Evolutionary conservation across 2,329 filamentous ascomycete genomes (phyloP).

Genomic region (Neocucurbitaria cava): DNA sequence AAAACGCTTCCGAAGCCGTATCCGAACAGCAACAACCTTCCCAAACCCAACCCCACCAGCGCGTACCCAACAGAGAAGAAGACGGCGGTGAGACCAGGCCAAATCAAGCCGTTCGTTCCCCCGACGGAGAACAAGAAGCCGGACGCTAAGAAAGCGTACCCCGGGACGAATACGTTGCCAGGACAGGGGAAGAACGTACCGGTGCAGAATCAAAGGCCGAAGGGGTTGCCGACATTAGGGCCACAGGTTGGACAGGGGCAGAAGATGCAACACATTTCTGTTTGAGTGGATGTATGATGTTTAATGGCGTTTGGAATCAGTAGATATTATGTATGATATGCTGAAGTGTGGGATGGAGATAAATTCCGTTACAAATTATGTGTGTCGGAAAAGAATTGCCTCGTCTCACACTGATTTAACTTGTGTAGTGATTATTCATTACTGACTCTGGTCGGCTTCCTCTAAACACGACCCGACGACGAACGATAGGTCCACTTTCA

Average conservation of each 20-base stretch:
- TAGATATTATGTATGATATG: background rate
- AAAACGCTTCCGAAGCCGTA: constrained; percentile 13
- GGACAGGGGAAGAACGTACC: constrained; percentile 35
- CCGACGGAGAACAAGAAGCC: constrained; percentile 19
- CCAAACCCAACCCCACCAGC: constrained; percentile 22
- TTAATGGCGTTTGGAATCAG: background rate
- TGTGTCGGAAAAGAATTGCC: too few species aligned
- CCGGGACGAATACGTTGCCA: constrained; percentile 40
- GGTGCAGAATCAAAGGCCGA: constrained; percentile 33
- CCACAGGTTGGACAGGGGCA: constrained; percentile 35
- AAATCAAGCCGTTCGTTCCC: constrained; percentile 35
- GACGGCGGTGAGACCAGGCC: constrained; percentile 33
- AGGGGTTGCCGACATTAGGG: constrained; percentile 33
- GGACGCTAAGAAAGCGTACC: constrained; percentile 31
- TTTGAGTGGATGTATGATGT: constrained; percentile 9
- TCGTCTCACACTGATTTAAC: too few species aligned
- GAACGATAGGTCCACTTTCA: too few species aligned
- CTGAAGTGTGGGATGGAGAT: too few species aligned
- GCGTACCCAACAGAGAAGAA: constrained; percentile 32
- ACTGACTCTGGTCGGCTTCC: too few species aligned
- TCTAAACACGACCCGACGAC: too few species aligned
- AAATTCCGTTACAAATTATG: background rate
- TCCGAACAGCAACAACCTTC: constrained; percentile 11
- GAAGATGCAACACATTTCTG: constrained; percentile 37
- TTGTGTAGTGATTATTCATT: too few species aligned